Evolutionary conservation across 345 rosid genomes (phyloP), one percentile per base, ranked within the genome.

Genomic region (Ailanthus altissimus): DNA sequence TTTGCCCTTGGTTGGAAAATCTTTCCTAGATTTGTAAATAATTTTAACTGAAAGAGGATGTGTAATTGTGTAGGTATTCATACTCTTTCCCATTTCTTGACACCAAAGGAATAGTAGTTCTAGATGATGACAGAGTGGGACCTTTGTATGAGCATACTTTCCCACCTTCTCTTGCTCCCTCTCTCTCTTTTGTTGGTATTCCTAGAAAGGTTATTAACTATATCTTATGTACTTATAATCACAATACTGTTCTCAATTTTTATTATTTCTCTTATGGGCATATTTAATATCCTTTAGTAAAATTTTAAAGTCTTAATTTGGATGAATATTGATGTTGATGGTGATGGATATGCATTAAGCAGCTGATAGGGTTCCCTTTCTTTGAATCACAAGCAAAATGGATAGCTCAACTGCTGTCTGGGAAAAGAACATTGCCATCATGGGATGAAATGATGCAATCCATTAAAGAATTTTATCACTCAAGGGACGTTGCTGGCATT

Each of bases 371-470:
- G 79, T 93, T 93, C 80, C 97, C 97, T 61, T 94, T 94, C 88
- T 93, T 92, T 75, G 98, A 94, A 82, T 86, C 97, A 32, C 98
- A 94, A 93, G 98, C 94, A 78, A 91, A 77, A 82, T 94, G 97
- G 97, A 86, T 94, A 47, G 91, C 98, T 21, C 91, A 90, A 77
- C 85, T 91, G n/a, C 88, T 95, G 77, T 84, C 91, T 4, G 99
- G 96, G 73, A 93, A 92, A 83, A 88, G 82, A 83, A 82, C 74
- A 11, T 45, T 93, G 78, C 98, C 97, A 77, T 84, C 97, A 70
- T 23, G 80, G 74, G 90, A 89, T 60, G 91, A 89, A 21, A 95
- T 95, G 99, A 90, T 95, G 89, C 83, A 78, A 10, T 89, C 92
- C 47, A 83, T 89, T 16, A 71, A 82, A 18, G 89, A 89, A 8